Conservation (phyloP, 768 basidiomycete genomes). For the Macrolepiota albuminosa region DNA sequence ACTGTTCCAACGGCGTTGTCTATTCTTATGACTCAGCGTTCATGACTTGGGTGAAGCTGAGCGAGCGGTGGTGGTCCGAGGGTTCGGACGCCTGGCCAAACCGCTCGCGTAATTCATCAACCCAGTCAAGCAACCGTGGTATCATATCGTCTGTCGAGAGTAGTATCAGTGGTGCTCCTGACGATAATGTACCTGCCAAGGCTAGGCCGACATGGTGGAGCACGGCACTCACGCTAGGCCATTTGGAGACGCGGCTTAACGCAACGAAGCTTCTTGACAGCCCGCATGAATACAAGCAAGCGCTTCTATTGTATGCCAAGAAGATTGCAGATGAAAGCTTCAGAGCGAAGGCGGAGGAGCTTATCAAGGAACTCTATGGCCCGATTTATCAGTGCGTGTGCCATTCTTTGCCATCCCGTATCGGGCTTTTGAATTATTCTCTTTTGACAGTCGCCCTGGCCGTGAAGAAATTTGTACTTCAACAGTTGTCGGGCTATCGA, state of each 20-base stretch:
- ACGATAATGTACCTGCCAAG: conserved; percentile 34
- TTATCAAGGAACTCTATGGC: conserved; percentile 86
- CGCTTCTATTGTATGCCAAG: conserved; percentile 72
- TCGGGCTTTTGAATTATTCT: background rate
- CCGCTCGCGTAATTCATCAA: conserved; percentile 45
- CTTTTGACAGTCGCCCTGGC: conserved; percentile 55
- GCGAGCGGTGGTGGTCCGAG: conserved; percentile 80
- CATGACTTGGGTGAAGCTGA: conserved; percentile 67
- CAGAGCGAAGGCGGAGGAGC: conserved; percentile 82
- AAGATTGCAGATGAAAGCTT: conserved; percentile 89
- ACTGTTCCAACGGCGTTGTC: conserved; percentile 71
- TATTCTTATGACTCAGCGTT: conserved; percentile 76
- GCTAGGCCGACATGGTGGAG: conserved; percentile 76
- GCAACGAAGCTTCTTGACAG: conserved; percentile 75
- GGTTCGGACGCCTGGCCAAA: conserved; percentile 83
- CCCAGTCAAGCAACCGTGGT: conserved; percentile 38
- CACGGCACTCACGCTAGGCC: conserved; percentile 78
- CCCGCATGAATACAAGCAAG: conserved; percentile 78
- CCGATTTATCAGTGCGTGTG: conserved; percentile 83
- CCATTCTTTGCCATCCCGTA: background rate
- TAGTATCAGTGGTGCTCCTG: conserved; percentile 32
- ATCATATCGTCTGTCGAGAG: conserved; percentile 51
- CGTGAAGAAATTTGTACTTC: conserved; percentile 65
- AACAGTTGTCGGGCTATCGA: conserved; percentile 62
- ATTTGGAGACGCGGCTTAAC: conserved; percentile 80